Percentiles rank a stretch among this genome's conserved stretches.
These are phyloP conservation scores for Mycena olivaceomarginata DNA, from an alignment of 768 basidiomycete genomes.

Conservation along the genomic window DNA sequence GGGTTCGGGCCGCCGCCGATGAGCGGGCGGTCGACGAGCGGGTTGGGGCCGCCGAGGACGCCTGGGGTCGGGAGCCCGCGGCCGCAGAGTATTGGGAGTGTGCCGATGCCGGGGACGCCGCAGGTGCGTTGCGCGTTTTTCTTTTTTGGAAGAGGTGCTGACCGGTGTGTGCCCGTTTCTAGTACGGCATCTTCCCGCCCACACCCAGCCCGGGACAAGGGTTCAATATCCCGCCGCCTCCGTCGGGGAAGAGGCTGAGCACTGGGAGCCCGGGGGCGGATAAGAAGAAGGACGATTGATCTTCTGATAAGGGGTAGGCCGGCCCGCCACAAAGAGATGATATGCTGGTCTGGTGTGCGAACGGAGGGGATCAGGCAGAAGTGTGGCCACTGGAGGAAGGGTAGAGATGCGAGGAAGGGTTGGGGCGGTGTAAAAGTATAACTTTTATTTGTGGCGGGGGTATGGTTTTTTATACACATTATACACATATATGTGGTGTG, in stretches of 20 bases:
- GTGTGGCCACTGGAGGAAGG: background rate
- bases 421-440: constrained; percentile 1
- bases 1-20: constrained; percentile 27
- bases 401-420: background rate
- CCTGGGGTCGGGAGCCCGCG: constrained; percentile 27
- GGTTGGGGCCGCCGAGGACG: constrained; percentile 9
- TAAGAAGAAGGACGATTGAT: constrained; percentile 64
- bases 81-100: constrained; percentile 29
- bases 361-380: background rate
- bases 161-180: background rate
- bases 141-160: background rate
- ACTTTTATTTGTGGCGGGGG: background rate
- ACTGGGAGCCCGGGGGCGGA: constrained; percentile 56
- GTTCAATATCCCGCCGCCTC: constrained; percentile 55
- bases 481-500: no score
- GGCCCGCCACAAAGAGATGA: background rate
- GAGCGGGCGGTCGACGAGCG: constrained; percentile 34
- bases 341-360: background rate
- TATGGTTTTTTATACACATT: no score
- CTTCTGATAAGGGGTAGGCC: background rate
- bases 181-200: constrained; percentile 51
- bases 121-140: background rate
- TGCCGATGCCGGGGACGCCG: constrained; percentile 42
- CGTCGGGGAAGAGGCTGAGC: constrained; percentile 50
- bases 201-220: constrained; percentile 56